Evolutionary conservation across 164 flowering plant genomes (phyloP).

Genomic region (Magnolia kwangsiensis): DNA sequence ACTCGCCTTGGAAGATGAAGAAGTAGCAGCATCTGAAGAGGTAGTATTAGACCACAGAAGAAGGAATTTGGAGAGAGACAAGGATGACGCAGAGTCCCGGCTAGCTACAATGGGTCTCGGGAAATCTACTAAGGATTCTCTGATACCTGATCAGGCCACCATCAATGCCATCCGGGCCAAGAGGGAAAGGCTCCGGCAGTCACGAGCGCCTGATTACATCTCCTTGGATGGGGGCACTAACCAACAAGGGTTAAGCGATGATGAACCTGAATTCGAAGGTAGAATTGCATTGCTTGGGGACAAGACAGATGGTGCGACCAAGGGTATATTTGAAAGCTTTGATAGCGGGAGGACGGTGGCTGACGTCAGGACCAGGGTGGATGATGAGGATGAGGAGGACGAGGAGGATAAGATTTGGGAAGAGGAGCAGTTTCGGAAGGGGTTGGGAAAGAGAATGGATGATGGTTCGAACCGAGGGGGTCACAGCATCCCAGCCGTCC

Average conservation of each 20-base stretch:
- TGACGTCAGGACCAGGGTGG: conserved; percentile 20
- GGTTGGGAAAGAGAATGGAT: conserved; percentile 80
- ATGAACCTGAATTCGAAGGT: conserved; percentile 76
- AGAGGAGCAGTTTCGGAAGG: conserved; percentile 93
- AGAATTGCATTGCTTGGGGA: conserved; percentile 77
- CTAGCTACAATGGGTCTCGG: conserved; percentile 42
- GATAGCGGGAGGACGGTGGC: conserved; percentile 32
- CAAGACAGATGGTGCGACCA: conserved; percentile 34
- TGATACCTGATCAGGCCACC: conserved; percentile 58
- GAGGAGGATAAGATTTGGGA: conserved; percentile 95
- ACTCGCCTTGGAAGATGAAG: conserved; percentile 11
- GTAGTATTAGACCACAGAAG: conserved; percentile 17
- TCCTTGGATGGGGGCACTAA: conserved; percentile 75
- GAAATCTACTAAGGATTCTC: conserved; percentile 23
- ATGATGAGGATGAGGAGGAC: conserved; percentile 47
- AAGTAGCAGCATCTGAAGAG: conserved; percentile 19
- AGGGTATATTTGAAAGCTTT: conserved; percentile 71
- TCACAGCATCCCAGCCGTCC: conserved; percentile 24
- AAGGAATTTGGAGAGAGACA: conserved; percentile 17
- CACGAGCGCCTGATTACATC: conserved; percentile 69
- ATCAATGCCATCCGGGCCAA: conserved; percentile 73
- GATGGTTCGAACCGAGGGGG: conserved; percentile 43
- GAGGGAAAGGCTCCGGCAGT: conserved; percentile 66
- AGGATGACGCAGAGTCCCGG: conserved; percentile 31
- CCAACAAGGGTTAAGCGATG: conserved; percentile 75